phyloP scores from a whole-genome alignment of 2,329 filamentous ascomycete genomes.

The Neurospora sp. region DNA sequence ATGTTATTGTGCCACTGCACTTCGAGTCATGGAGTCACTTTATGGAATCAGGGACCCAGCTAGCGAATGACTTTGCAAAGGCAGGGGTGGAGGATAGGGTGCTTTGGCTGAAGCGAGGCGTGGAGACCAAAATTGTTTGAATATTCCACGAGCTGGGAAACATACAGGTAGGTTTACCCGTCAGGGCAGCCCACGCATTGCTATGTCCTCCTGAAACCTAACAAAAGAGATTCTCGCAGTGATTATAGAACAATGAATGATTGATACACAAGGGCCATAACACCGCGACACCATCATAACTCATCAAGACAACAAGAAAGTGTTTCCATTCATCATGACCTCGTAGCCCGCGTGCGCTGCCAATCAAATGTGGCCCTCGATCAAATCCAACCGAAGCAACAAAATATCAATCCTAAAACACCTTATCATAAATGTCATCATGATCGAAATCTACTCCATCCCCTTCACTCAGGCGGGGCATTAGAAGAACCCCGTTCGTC shows the following conservation, averaged over 20 bases:
- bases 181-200: background rate
- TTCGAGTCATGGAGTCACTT: constrained; percentile 37
- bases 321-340: background rate
- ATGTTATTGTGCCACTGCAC: constrained; percentile 36
- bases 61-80: constrained; percentile 23
- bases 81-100: constrained; percentile 22
- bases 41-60: constrained; percentile 23
- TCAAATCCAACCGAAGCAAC: background rate
- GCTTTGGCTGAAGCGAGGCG: constrained; percentile 14
- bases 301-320: background rate
- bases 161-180: background rate
- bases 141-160: background rate
- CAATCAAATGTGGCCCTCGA: background rate
- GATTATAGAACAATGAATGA: background rate
- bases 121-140: constrained; percentile 7
- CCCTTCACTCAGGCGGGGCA: background rate
- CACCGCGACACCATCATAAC: background rate
- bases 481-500: background rate
- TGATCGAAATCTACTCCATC: background rate
- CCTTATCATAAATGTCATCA: background rate
- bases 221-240: background rate
- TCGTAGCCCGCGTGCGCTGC: background rate
- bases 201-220: background rate
- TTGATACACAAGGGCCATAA: background rate
- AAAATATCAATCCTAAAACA: background rate